Percentiles rank a stretch among this genome's conserved stretches.
phyloP scores from a whole-genome alignment of 371 early-diverging fungal species.

The Circinella umbellata region DNA sequence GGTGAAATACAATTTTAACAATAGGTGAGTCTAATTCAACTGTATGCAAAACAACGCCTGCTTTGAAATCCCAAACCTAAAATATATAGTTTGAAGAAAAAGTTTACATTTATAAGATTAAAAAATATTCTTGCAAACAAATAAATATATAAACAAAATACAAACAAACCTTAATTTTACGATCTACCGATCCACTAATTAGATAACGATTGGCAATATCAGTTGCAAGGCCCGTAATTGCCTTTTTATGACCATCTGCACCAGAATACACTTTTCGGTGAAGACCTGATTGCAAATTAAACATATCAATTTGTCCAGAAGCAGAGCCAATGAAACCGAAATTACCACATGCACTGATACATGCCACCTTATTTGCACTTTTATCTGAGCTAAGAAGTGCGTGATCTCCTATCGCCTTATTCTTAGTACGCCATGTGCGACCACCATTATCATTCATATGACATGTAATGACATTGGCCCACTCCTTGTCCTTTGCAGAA shows the following conservation, averaged over 20 bases:
- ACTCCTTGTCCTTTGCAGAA: constrained; percentile 72
- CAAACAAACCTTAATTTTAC: constrained; percentile 67
- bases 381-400: constrained; percentile 66
- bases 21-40: constrained; percentile 77
- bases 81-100: neutral
- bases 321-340: constrained; percentile 87
- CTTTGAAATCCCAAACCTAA: constrained; percentile 84
- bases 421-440: constrained; percentile 83
- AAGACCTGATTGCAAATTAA: constrained; percentile 94
- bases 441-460: constrained; percentile 77
- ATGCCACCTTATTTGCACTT: constrained; percentile 69
- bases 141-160: neutral
- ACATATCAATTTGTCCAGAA: constrained; percentile 83
- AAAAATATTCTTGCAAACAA: neutral
- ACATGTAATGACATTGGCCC: constrained; percentile 91
- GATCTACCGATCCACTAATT: constrained; percentile 83
- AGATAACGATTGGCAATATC: constrained; percentile 78
- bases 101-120: neutral
- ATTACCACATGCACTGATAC: constrained; percentile 90
- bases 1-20: constrained; percentile 64
- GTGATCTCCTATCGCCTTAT: constrained; percentile 77
- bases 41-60: constrained; percentile 62
- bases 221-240: constrained; percentile 79
- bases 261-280: constrained; percentile 69
- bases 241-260: constrained; percentile 75